Evolutionary conservation across 2,329 filamentous ascomycete species (phyloP).

Genomic region (Periconia digitata): DNA sequence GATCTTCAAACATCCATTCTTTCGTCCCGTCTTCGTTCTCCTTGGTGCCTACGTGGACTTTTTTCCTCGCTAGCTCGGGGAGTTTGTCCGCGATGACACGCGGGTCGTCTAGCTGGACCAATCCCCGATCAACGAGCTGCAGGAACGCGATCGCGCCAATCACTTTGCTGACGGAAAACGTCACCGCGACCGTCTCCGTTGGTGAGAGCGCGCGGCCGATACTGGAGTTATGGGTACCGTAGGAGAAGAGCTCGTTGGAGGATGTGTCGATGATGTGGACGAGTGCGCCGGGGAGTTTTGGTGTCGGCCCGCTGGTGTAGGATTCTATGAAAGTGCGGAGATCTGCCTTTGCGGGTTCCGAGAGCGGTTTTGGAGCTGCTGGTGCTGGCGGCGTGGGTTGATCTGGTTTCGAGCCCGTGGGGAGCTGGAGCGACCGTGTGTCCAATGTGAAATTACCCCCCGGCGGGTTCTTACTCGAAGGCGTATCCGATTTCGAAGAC

Average conservation of each 20-base stretch:
- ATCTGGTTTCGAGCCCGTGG: too few species aligned
- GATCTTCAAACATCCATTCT: constrained; percentile 15
- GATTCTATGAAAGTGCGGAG: constrained; percentile 14
- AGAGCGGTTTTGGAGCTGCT: constrained; percentile 4
- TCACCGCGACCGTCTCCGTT: constrained; percentile 12
- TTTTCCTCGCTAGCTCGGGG: constrained; percentile 23
- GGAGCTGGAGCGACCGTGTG: too few species aligned
- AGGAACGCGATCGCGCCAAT: constrained; percentile 26
- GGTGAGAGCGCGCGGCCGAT: constrained; percentile 8
- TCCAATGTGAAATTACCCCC: too few species aligned
- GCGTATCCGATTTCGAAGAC: too few species aligned
- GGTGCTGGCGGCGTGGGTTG: constrained; percentile 1
- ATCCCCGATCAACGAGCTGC: constrained; percentile 22
- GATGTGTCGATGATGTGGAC: constrained; percentile 20
- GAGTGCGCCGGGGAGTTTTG: constrained; percentile 18
- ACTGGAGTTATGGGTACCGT: constrained; percentile 12
- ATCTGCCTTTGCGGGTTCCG: not conserved
- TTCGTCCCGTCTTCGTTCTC: constrained; percentile 6
- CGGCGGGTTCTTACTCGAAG: too few species aligned
- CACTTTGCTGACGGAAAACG: constrained; percentile 28
- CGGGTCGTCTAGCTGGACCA: constrained; percentile 20
- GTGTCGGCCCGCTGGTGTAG: constrained; percentile 6
- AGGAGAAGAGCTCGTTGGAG: constrained; percentile 19
- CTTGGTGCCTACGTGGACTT: constrained; percentile 15
- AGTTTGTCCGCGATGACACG: constrained; percentile 14